phyloP scores from a whole-genome alignment of 495 filamentous ascomycete genomes.

The Daldinia decipiens region DNA sequence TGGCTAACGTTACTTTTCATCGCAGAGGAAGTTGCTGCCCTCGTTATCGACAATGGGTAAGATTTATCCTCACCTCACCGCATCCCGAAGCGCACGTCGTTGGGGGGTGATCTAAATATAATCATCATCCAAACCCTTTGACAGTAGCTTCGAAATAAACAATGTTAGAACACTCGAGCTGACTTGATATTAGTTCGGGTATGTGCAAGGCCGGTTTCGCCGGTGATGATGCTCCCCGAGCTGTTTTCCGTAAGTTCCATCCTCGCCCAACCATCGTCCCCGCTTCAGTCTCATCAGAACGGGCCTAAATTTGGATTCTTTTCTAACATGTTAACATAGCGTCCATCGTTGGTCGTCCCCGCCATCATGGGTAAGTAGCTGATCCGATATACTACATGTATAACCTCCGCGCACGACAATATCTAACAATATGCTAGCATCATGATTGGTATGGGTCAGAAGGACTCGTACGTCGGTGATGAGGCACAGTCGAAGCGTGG shows the following conservation, averaged over 20 bases:
- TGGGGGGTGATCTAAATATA: slow-evolving; percentile 26
- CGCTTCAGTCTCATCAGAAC: slow-evolving; percentile 44
- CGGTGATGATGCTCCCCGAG: slow-evolving; percentile 99
- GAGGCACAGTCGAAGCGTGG: slow-evolving; percentile 99
- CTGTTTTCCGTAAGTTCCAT: slow-evolving; percentile 97
- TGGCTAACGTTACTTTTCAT: slow-evolving; percentile 63
- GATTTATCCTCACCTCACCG: slow-evolving; percentile 55
- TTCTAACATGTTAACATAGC: slow-evolving; percentile 64
- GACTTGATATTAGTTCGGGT: slow-evolving; percentile 82
- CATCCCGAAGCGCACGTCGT: slow-evolving; percentile 45
- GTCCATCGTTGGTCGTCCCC: slow-evolving; percentile 98
- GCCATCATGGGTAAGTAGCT: slow-evolving; percentile 94
- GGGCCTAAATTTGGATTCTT: slow-evolving; percentile 36
- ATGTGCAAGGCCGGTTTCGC: slow-evolving; percentile 99
- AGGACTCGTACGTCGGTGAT: slow-evolving; percentile 99
- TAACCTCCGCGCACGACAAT: slow-evolving; percentile 21
- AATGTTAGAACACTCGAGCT: slow-evolving; percentile 51
- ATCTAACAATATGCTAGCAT: slow-evolving; percentile 73
- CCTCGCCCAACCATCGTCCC: slow-evolving; percentile 44
- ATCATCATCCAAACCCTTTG: slow-evolving; percentile 16
- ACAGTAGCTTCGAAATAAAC: slow-evolving; percentile 20
- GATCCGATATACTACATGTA: slow-evolving; percentile 19
- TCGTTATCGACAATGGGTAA: slow-evolving; percentile 99
- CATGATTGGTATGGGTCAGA: slow-evolving; percentile 99
- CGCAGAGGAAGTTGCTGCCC: slow-evolving; percentile 99